A percentile compares a stretch with the other conserved stretches of the same genome.
These are phyloP conservation scores for Chlamydomonas incerta DNA, from an alignment of 139 green algal species.

Conservation along the genomic window DNA sequence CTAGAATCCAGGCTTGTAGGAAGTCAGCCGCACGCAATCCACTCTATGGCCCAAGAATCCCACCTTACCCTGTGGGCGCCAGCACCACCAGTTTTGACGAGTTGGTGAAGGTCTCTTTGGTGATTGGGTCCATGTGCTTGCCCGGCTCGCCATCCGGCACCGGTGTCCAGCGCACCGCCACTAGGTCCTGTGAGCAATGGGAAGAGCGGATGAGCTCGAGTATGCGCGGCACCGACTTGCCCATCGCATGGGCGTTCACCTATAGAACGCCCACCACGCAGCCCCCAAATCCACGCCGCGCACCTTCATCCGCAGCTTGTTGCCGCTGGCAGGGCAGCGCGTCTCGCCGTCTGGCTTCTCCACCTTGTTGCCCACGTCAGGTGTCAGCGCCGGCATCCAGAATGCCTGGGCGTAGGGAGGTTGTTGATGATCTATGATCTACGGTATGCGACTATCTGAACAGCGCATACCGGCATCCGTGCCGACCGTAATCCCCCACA, in stretches of 20 bases:
- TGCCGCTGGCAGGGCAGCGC: conserved; percentile 83
- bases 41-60: too few relatives aligned
- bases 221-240: too few relatives aligned
- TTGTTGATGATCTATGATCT: too few relatives aligned
- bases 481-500: too few relatives aligned
- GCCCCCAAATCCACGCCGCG: conserved; percentile 49
- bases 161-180: conserved; percentile 49
- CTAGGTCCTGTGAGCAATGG: background rate
- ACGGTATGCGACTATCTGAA: too few relatives aligned
- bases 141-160: conserved; percentile 63
- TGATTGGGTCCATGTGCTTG: conserved; percentile 90
- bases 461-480: too few relatives aligned
- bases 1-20: too few relatives aligned
- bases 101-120: conserved; percentile 89
- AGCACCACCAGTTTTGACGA: conserved; percentile 83
- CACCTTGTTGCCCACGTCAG: conserved; percentile 58
- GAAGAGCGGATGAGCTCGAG: too few relatives aligned
- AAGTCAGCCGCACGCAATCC: too few relatives aligned
- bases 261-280: too few relatives aligned
- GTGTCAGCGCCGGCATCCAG: conserved; percentile 80
- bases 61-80: conserved; percentile 74
- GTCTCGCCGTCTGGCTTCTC: conserved; percentile 83
- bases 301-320: conserved; percentile 88
- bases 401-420: conserved; percentile 66
- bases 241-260: too few relatives aligned